Conservation (phyloP, 2,329 filamentous ascomycete species). For the Xylaria sp. region DNA sequence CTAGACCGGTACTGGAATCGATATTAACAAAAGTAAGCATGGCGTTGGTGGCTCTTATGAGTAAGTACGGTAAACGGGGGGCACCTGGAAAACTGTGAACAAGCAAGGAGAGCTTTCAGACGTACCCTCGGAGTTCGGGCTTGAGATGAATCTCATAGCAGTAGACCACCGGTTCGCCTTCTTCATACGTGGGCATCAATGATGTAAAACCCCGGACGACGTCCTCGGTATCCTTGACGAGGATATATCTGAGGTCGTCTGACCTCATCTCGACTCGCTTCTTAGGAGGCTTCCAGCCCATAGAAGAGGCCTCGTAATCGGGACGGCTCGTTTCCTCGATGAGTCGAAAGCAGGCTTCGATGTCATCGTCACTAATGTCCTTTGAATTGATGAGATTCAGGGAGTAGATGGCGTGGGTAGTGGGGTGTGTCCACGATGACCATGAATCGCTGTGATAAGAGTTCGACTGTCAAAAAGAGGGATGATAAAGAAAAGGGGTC, state of each 20-base stretch:
- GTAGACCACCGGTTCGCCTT: slow-evolving; percentile 62
- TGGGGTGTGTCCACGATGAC: slow-evolving; percentile 49
- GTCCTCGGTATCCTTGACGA: slow-evolving; percentile 43
- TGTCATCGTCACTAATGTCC: slow-evolving; percentile 39
- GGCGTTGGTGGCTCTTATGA: not conserved
- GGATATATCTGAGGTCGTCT: slow-evolving; percentile 61
- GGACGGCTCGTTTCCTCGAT: slow-evolving; percentile 58
- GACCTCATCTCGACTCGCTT: slow-evolving; percentile 67
- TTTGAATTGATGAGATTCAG: slow-evolving; percentile 40
- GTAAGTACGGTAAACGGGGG: no score
- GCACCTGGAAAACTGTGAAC: not conserved
- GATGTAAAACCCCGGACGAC: slow-evolving; percentile 53
- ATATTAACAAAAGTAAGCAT: not conserved
- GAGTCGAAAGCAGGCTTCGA: slow-evolving; percentile 50
- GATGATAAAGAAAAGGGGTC: slow-evolving; percentile 1
- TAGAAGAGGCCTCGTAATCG: slow-evolving; percentile 58
- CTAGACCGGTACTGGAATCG: slow-evolving; percentile 54
- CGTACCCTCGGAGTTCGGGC: slow-evolving; percentile 49
- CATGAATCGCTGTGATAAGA: slow-evolving; percentile 20
- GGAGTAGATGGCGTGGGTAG: slow-evolving; percentile 36
- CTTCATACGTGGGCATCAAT: slow-evolving; percentile 68
- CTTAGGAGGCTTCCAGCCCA: slow-evolving; percentile 56
- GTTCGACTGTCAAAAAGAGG: slow-evolving; percentile 1
- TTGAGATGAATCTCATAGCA: slow-evolving; percentile 73
- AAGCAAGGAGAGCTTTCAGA: slow-evolving; percentile 5